Evolutionary conservation across 192 early-diverging fungal genomes (phyloP).

Genomic region (Linnemannia hyalina): DNA sequence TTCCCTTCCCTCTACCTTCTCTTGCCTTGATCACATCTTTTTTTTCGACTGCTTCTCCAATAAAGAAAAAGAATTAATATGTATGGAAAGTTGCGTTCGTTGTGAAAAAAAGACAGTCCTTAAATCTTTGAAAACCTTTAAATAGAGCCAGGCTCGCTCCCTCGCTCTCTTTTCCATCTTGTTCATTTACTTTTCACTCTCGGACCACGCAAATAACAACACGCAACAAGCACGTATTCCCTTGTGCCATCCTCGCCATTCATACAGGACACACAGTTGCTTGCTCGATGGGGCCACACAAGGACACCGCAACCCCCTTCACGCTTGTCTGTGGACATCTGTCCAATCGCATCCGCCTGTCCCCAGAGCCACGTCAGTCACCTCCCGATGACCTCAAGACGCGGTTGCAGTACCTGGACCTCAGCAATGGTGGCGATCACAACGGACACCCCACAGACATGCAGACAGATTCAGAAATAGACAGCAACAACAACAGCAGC

Average conservation of each 20-base stretch:
- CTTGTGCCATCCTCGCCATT: neutral
- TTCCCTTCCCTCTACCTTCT: neutral
- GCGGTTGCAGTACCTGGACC: neutral
- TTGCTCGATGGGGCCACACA: neutral
- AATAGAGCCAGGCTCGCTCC: neutral
- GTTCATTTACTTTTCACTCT: neutral
- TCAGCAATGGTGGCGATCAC: conserved; percentile 6
- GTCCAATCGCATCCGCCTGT: conserved; percentile 33
- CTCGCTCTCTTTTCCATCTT: neutral
- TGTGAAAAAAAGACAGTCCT: neutral
- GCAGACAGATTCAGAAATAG: neutral
- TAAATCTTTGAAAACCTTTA: neutral
- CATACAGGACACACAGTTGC: neutral
- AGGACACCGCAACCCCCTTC: neutral
- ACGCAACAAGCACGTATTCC: neutral
- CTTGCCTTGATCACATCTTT: neutral
- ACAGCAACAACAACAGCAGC: neutral
- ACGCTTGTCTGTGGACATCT: conserved; percentile 53
- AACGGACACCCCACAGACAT: neutral
- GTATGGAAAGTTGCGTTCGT: no score
- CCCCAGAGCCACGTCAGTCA: conserved; percentile 33
- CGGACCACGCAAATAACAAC: neutral
- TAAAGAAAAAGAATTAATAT: neutral
- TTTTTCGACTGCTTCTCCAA: neutral
- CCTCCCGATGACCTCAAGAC: neutral